phyloP scores from a whole-genome alignment of 2,329 filamentous ascomycete genomes.

The Cladosporium oxysporum region DNA sequence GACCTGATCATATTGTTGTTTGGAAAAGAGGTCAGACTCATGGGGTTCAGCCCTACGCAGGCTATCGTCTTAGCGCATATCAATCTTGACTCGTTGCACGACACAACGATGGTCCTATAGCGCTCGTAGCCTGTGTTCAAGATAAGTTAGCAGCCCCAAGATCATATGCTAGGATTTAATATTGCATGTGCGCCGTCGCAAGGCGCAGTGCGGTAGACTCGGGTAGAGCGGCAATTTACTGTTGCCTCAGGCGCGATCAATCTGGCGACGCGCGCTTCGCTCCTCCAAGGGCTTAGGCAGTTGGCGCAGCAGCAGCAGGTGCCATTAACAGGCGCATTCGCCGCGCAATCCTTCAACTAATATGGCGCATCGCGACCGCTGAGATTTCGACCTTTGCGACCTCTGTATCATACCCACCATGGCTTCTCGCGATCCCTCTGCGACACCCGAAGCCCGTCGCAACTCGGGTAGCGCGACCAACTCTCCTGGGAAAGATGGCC shows the following conservation, averaged over 20 bases:
- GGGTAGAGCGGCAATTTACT: conserved; percentile 5
- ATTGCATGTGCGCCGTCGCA: neutral
- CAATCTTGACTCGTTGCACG: neutral
- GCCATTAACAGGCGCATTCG: conserved; percentile 17
- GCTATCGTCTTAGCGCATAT: neutral
- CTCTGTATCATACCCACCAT: conserved; percentile 15
- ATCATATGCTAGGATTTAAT: neutral
- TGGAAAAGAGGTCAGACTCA: neutral
- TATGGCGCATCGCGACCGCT: conserved; percentile 13
- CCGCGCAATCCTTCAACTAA: neutral
- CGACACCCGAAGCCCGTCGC: conserved; percentile 21
- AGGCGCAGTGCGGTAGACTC: neutral
- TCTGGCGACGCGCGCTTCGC: neutral
- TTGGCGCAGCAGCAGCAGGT: conserved; percentile 18
- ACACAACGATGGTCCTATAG: neutral
- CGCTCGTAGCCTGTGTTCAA: neutral
- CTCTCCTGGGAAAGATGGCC: conserved; percentile 33
- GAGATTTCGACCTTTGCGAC: neutral
- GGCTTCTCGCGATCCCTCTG: conserved; percentile 24
- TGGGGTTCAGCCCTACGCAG: neutral
- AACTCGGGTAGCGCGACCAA: conserved; percentile 23
- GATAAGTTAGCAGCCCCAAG: neutral
- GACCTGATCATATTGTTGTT: neutral
- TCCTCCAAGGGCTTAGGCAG: neutral
- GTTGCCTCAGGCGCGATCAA: neutral